Base-by-base conservation (phyloP, 345 rosid species). In the Arabidopsis arenosa region DNA sequence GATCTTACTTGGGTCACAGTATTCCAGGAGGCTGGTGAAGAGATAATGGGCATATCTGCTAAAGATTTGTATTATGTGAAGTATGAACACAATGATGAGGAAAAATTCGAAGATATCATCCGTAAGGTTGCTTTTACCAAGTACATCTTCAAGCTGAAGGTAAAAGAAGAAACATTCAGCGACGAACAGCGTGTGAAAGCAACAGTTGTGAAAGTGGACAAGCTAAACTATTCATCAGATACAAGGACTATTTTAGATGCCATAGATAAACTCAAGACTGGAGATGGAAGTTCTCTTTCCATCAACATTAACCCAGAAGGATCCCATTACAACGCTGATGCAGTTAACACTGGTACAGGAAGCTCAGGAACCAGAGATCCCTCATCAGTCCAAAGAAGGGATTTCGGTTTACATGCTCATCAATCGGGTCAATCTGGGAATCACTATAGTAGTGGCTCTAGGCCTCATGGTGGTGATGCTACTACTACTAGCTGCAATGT, bases 181-280 rank as follows among this genome's bases (percentile, higher is more conserved):
- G 97, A 93, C 58, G 98, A 93, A 68, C 92, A 90, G 70, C 90
- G 97, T 3, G 91, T 93, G 73, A 93, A 88, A 79, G 85, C 90
- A 45, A 89, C 89, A 7, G 91, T 89, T 52, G 84, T 88, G 72
- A 94, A 80, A 81, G 93, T 83, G 6, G 97, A 90, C n/a, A 90
- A 84, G 80, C 66, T 90, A 40, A 85, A 85, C 60, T 83, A 82
- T 78, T 65, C 86, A n/a, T 84, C 90, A n/a, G 90, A 87, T 60
- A 74, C 97, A 8, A 85, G 81, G 77, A 79, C 55, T 76, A 81
- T 92, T 79, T 75, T 88, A 52, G 90, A 79, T 41, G 78, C 83
- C 51, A 78, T 92, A 66, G 81, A 80, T 13, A 91, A 87, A 74
- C 77, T 80, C 10, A 82, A 70, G 62, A 69, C 63, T 12, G 86